A percentile compares a stretch with the other conserved stretches of the same genome.
Conservation (phyloP, 495 filamentous ascomycete genomes). For the Aspergillus campestris region DNA sequence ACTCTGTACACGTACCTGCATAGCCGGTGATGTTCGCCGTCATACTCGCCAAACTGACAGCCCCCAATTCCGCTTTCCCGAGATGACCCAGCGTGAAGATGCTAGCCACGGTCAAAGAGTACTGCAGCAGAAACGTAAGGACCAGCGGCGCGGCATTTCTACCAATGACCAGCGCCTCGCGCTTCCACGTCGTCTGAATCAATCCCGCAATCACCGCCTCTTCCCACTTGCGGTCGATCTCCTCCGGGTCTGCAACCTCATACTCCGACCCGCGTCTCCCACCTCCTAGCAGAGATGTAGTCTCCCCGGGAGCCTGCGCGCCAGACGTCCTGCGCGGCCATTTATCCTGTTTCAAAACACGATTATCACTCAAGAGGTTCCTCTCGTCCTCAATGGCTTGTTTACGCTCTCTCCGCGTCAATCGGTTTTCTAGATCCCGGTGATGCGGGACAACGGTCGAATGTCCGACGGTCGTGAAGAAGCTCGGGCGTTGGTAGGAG, state of each 20-base stretch:
- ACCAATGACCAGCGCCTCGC: conserved; percentile 63
- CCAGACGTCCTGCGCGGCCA: background rate
- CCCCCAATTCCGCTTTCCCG: conserved; percentile 55
- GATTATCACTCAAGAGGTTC: conserved; percentile 68
- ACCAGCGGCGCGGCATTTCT: conserved; percentile 59
- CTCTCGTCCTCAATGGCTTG: conserved; percentile 64
- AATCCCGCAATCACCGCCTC: conserved; percentile 62
- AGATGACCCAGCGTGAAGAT: conserved; percentile 62
- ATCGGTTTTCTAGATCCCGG: conserved; percentile 34
- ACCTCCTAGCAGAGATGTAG: conserved; percentile 40
- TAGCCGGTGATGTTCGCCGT: conserved; percentile 67
- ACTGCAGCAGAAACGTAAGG: conserved; percentile 66
- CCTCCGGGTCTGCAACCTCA: conserved; percentile 26
- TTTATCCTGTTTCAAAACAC: conserved; percentile 41
- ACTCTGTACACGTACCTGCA: conserved; percentile 23
- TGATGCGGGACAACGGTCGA: conserved; percentile 35
- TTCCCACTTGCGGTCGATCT: conserved; percentile 62
- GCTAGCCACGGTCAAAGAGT: conserved; percentile 61
- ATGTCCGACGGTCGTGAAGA: conserved; percentile 52
- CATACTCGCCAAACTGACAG: conserved; percentile 59
- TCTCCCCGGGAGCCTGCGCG: conserved; percentile 26
- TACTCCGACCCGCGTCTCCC: conserved; percentile 8
- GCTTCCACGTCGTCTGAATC: conserved; percentile 76
- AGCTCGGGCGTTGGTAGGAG: conserved; percentile 60
- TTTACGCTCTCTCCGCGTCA: conserved; percentile 54